Percentiles rank a stretch among this genome's conserved stretches.
These are phyloP conservation scores for Laetiporus sulphureus DNA, from an alignment of 1,284 basidiomycete species.

Conservation along the genomic window DNA sequence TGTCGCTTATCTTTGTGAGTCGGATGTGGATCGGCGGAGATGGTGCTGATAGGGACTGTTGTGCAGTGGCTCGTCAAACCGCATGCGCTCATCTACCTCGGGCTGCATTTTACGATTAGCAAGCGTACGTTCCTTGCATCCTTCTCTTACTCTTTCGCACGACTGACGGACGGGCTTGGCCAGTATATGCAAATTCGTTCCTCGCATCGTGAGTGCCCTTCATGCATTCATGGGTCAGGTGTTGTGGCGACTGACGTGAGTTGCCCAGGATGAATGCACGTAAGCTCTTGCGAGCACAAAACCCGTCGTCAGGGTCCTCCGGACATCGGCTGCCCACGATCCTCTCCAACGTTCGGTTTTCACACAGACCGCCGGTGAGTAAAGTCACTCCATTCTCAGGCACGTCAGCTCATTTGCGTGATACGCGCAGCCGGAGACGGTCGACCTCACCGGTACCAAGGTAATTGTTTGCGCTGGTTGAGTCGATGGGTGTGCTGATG, in stretches of 20 bases:
- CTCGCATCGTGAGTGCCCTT: slow-evolving; percentile 17
- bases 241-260: not conserved
- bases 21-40: not conserved
- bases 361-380: not conserved
- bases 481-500: not conserved
- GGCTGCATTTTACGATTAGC: slow-evolving; percentile 19
- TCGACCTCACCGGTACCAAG: slow-evolving; percentile 12
- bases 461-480: slow-evolving; percentile 3
- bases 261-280: slow-evolving; percentile 18
- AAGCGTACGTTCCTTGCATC: slow-evolving; percentile 14
- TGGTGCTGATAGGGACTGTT: not conserved
- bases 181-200: slow-evolving; percentile 20
- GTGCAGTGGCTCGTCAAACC: slow-evolving; percentile 16
- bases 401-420: not conserved
- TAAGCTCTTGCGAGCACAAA: slow-evolving; percentile 15
- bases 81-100: slow-evolving; percentile 19
- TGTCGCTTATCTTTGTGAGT: slow-evolving; percentile 17
- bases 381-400: not conserved
- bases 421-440: slow-evolving; percentile 8
- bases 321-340: slow-evolving; percentile 15
- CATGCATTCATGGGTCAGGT: not conserved
- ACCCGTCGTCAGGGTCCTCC: slow-evolving; percentile 11
- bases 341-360: slow-evolving; percentile 9
- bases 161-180: not conserved
- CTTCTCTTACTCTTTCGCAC: not conserved